A percentile compares a stretch with the other conserved stretches of the same genome.
Evolutionary conservation across 208 protist genomes (phyloP).

Genomic region (Angomonas deanei): DNA sequence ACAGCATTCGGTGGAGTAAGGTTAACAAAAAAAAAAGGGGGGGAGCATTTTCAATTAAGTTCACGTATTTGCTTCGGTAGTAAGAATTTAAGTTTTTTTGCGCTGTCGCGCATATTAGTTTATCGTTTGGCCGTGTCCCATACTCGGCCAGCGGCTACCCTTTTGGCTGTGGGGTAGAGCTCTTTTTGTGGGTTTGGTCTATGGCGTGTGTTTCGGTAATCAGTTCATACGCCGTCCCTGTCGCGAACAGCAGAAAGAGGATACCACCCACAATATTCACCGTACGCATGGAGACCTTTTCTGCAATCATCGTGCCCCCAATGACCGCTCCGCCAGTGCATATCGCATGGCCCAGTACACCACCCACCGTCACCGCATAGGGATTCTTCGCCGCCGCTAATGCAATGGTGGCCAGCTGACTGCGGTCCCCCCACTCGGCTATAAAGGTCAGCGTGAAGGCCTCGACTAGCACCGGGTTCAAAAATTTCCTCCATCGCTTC

Average conservation of each 20-base stretch:
- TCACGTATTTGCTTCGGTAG: too few species aligned
- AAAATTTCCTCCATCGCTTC: constrained; percentile 36
- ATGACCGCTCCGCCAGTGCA: constrained; percentile 94
- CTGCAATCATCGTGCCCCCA: constrained; percentile 77
- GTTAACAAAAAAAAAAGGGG: constrained; percentile 8
- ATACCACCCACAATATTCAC: constrained; percentile 76
- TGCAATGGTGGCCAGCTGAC: constrained; percentile 94
- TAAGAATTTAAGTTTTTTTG: too few species aligned
- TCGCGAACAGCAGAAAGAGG: constrained; percentile 79
- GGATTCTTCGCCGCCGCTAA: constrained; percentile 90
- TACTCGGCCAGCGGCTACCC: too few species aligned
- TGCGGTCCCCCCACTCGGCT: constrained; percentile 96
- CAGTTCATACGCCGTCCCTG: constrained; percentile 60
- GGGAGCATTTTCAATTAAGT: constrained; percentile 7
- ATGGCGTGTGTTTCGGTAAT: constrained; percentile 15
- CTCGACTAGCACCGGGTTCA: constrained; percentile 84
- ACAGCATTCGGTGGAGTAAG: too few species aligned
- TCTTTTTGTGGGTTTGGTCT: constrained; percentile 12
- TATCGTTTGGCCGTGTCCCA: too few species aligned
- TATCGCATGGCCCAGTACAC: constrained; percentile 90
- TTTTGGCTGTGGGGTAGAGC: too few species aligned
- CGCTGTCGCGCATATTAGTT: too few species aligned
- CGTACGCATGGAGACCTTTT: constrained; percentile 67
- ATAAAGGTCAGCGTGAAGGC: constrained; percentile 95
- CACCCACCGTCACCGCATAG: constrained; percentile 90